phyloP scores from a whole-genome alignment of 768 basidiomycete genomes.

The Lactifluus subvellereus region DNA sequence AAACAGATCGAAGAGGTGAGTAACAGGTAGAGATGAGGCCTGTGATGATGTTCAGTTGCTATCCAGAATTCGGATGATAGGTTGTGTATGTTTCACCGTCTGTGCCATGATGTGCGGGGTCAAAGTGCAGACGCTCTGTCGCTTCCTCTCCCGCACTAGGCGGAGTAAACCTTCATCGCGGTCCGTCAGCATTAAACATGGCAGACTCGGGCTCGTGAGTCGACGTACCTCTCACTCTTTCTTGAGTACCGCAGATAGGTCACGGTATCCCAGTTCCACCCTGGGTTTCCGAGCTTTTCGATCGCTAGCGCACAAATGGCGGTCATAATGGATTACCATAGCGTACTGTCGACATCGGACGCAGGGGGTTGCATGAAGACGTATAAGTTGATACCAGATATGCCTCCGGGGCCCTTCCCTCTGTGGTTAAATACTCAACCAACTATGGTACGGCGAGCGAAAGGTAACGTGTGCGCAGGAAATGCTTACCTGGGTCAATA shows the following conservation, averaged over 20 bases:
- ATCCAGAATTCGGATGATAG: not conserved
- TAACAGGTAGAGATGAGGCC: conserved; percentile 12
- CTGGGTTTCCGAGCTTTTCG: conserved; percentile 28
- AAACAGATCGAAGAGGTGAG: conserved; percentile 7
- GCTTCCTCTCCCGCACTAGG: conserved; percentile 3
- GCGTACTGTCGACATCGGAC: conserved; percentile 23
- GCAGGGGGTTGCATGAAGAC: conserved; percentile 24
- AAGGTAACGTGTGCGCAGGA: not conserved
- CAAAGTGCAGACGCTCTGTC: conserved; percentile 2
- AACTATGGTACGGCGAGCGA: not conserved
- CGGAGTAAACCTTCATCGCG: not conserved
- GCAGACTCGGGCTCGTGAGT: too few species aligned
- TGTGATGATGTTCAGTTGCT: not conserved
- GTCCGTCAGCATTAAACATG: not conserved
- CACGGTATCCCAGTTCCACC: conserved; percentile 31
- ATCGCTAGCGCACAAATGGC: not conserved
- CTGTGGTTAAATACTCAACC: not conserved
- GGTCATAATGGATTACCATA: too few species aligned
- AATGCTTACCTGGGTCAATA: conserved; percentile 19
- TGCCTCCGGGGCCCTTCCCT: conserved; percentile 25
- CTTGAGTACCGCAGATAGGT: conserved; percentile 23
- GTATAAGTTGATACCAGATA: conserved; percentile 23
- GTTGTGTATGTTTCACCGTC: not conserved
- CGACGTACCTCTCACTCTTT: conserved; percentile 19
- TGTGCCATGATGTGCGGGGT: conserved; percentile 14